phyloP scores from a whole-genome alignment of 306 rosid species.

The Cercis canadensis region DNA sequence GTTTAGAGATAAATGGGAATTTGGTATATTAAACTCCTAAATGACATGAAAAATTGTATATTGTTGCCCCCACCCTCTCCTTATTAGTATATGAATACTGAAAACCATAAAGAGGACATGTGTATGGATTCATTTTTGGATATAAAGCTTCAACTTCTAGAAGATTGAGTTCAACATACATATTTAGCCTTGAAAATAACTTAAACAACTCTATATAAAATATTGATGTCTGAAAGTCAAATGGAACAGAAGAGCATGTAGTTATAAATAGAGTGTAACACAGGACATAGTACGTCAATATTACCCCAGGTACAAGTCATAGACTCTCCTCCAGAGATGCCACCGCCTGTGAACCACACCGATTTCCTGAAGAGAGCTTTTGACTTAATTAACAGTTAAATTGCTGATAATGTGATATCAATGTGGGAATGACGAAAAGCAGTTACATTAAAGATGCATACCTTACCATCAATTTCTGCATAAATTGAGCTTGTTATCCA shows the following conservation, averaged over 20 bases:
- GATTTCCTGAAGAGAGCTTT: slow-evolving; percentile 68
- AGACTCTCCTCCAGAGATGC: slow-evolving; percentile 97
- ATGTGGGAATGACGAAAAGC: slow-evolving; percentile 15
- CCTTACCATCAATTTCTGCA: slow-evolving; percentile 94
- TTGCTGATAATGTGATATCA: slow-evolving; percentile 25
- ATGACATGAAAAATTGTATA: too few relatives aligned
- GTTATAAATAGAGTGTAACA: too few relatives aligned
- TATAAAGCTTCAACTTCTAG: not conserved
- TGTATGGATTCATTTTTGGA: slow-evolving; percentile 8
- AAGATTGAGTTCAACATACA: slow-evolving; percentile 16
- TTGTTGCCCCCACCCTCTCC: too few relatives aligned
- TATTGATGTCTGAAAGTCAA: slow-evolving; percentile 15
- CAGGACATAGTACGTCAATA: slow-evolving; percentile 35
- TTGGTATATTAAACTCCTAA: too few relatives aligned
- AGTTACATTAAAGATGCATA: slow-evolving; percentile 44
- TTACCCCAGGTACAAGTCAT: slow-evolving; percentile 98
- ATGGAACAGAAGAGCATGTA: not conserved
- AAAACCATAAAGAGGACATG: too few relatives aligned
- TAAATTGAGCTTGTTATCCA: slow-evolving; percentile 97
- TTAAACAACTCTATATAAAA: slow-evolving; percentile 13
- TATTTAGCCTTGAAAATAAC: slow-evolving; percentile 17
- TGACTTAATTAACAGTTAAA: slow-evolving; percentile 40
- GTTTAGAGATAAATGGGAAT: too few relatives aligned
- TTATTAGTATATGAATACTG: too few relatives aligned
- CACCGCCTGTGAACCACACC: slow-evolving; percentile 97